A percentile compares a stretch with the other conserved stretches of the same genome.
phyloP scores from a whole-genome alignment of 257 asterid species.

The Nicotiana tabacum region DNA sequence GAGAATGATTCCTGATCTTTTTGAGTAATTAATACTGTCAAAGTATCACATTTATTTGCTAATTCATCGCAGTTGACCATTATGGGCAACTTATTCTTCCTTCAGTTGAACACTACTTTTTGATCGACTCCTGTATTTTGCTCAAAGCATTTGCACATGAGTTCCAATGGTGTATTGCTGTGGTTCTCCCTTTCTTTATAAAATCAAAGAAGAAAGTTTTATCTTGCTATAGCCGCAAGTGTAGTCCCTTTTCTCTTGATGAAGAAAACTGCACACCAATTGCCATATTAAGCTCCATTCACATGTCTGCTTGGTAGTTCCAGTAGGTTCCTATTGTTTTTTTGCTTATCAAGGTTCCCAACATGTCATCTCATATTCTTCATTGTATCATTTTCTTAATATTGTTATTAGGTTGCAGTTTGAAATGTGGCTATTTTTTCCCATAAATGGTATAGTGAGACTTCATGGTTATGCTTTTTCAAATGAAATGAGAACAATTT shows the following conservation, averaged over 20 bases:
- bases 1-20: neutral
- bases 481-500: neutral
- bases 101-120: neutral
- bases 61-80: neutral
- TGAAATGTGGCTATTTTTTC: neutral
- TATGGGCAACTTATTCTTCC: neutral
- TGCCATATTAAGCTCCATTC: conserved; percentile 5
- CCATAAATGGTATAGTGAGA: neutral
- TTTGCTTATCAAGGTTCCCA: neutral
- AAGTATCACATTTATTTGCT: neutral
- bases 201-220: neutral
- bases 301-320: neutral
- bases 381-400: neutral
- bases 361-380: neutral
- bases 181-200: neutral
- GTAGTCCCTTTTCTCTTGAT: neutral
- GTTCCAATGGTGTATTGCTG: neutral
- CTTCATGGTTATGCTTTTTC: neutral
- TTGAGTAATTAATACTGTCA: neutral
- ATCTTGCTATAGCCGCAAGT: neutral
- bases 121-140: neutral
- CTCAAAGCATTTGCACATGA: neutral
- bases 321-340: neutral
- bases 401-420: neutral
- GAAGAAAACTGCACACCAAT: neutral